Percentiles rank a stretch among this genome's conserved stretches.
These are phyloP conservation scores for Euclidium syriacum DNA, from an alignment of 345 rosid genomes.

Conservation along the genomic window DNA sequence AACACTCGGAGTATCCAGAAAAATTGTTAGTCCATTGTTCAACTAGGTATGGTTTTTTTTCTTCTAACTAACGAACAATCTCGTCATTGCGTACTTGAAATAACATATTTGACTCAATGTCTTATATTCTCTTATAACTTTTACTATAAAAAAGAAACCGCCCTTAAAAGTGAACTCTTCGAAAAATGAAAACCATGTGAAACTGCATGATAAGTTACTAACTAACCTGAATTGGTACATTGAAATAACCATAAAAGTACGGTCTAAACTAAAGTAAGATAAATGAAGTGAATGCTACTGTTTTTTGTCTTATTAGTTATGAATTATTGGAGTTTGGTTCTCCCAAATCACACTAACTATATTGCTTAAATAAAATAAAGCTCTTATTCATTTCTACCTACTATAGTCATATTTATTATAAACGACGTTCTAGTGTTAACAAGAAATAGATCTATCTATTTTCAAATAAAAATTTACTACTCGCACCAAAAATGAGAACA, in stretches of 20 bases:
- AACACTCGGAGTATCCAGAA: not conserved
- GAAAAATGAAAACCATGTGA: constrained; percentile 16
- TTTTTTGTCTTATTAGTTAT: constrained; percentile 26
- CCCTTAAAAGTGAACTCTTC: constrained; percentile 5
- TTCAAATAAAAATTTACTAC: not conserved
- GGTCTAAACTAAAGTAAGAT: not conserved
- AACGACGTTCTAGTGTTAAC: not conserved
- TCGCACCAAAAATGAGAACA: too few species aligned
- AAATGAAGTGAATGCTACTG: constrained; percentile 18
- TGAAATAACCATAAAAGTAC: constrained; percentile 12
- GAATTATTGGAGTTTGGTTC: constrained; percentile 25
- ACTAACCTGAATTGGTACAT: not conserved
- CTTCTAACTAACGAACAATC: not conserved
- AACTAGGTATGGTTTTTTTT: not conserved
- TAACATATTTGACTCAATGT: not conserved
- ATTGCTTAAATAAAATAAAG: not conserved
- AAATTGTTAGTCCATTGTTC: not conserved
- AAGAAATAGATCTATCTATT: not conserved
- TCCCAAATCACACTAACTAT: not conserved
- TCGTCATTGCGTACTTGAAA: not conserved
- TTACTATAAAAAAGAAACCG: not conserved
- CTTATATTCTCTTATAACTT: constrained; percentile 1
- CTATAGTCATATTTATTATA: constrained; percentile 4
- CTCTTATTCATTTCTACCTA: not conserved
- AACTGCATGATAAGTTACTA: constrained; percentile 5